Base-by-base conservation (phyloP, 164 flowering plant genomes). In the Umbellularia californica region DNA sequence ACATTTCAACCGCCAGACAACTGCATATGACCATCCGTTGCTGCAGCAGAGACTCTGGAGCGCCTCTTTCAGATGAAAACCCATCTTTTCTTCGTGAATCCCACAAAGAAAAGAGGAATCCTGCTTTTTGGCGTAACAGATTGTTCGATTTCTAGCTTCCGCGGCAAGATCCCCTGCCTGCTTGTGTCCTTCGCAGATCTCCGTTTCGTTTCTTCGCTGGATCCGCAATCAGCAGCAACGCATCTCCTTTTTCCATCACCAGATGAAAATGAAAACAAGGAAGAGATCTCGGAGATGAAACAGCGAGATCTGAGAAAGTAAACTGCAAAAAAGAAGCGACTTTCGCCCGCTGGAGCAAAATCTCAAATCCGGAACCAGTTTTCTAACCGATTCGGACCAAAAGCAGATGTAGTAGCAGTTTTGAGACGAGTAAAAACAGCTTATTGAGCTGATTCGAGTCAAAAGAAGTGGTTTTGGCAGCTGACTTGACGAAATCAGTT, bases 21-120 rank as follows among this genome's bases (percentile, higher is more conserved):
- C 85, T 3, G 87, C 97, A 82, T 87, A 93, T 74, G 86, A 82
- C 96, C 96, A 93, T 10, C 92, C 90, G 83, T 87, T 68, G 75
- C 80, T 78, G 82, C 83, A 80, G 64, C 93, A 92, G 60, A 93
- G 84, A 69, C 58, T 79, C 85, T 84, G 82, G 7, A 93, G 83
- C 23, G 35, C 81, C 67, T 81, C 81, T 79, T 80, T 85, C 14
- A 84, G 50, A 74, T 65, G 66, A 24, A 85, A 86, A 73, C 75
- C 75, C 79, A 77, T 72, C 65, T 64, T 78, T 51, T 75, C 68
- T 77, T 25, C 60, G 60, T 55, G 60, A 20, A 14, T 4, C n/a
- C 60, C 47, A 47, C 68, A 28, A 68, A 71, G 69, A 67, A 30
- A 64, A 67, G 35, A 28, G 33, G 47, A 67, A 67, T 27, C 69